Percentiles rank a stretch among this genome's conserved stretches.
phyloP scores from a whole-genome alignment of 1,284 basidiomycete genomes.

The Paramarasmius palmivorus region DNA sequence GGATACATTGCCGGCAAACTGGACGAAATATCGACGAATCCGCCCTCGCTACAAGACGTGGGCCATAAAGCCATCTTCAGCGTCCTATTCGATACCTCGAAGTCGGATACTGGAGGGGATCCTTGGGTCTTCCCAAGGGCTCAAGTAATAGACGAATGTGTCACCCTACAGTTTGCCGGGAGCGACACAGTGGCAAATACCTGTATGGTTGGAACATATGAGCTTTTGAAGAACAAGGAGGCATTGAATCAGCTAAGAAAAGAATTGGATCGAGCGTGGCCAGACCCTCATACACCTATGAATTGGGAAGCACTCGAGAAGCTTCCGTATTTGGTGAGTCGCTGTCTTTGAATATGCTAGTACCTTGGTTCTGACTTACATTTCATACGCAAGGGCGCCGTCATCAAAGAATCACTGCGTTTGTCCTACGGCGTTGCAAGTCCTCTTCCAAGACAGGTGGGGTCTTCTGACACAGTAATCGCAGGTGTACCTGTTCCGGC shows the following conservation, averaged over 20 bases:
- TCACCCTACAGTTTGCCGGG: constrained; percentile 10
- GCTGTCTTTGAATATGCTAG: too few relatives aligned
- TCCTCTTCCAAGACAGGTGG: constrained; percentile 8
- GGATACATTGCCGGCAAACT: background rate
- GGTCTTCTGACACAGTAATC: background rate
- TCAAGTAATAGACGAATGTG: constrained; percentile 15
- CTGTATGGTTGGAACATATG: constrained; percentile 14
- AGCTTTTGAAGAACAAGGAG: constrained; percentile 10
- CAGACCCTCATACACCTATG: constrained; percentile 8
- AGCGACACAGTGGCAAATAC: constrained; percentile 14
- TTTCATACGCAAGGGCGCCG: background rate
- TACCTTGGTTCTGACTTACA: background rate
- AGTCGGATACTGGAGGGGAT: background rate
- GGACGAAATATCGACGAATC: background rate
- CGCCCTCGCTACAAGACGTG: background rate
- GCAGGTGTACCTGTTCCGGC: constrained; percentile 9
- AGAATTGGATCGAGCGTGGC: constrained; percentile 18
- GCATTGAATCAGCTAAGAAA: constrained; percentile 7
- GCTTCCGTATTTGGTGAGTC: too few relatives aligned
- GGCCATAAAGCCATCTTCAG: constrained; percentile 2
- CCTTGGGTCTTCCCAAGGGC: background rate
- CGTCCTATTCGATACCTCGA: constrained; percentile 9
- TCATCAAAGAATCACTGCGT: constrained; percentile 14
- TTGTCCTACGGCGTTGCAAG: constrained; percentile 7
- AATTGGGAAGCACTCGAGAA: constrained; percentile 12